Evolutionary conservation across 2,329 filamentous ascomycete genomes (phyloP).

Genomic region (Rutstroemia sydowiana): DNA sequence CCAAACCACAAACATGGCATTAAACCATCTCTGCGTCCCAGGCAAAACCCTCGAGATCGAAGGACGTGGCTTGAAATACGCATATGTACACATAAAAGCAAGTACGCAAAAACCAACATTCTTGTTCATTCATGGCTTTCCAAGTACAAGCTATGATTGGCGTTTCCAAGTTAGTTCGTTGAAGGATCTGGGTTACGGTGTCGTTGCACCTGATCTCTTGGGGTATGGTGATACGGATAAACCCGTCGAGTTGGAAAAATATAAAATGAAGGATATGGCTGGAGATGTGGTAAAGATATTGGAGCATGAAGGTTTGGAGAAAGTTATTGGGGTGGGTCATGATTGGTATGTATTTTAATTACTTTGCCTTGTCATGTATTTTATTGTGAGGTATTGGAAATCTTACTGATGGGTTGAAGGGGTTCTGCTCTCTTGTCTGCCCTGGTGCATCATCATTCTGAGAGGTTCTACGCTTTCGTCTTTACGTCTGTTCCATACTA

Average conservation of each 20-base stretch:
- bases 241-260: conserved; percentile 7
- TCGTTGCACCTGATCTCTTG: conserved; percentile 13
- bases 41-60: not conserved
- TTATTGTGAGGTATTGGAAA: conserved; percentile 4
- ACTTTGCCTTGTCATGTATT: not conserved
- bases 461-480: conserved; percentile 10
- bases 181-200: conserved; percentile 11
- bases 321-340: conserved; percentile 14
- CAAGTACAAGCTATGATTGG: conserved; percentile 13
- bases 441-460: conserved; percentile 11
- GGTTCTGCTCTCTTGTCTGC: conserved; percentile 13
- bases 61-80: conserved; percentile 5
- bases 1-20: not conserved
- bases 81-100: conserved; percentile 13
- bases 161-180: conserved; percentile 12
- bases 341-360: conserved; percentile 14
- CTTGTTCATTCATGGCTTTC: conserved; percentile 14
- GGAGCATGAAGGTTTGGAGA: conserved; percentile 4
- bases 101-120: conserved; percentile 3
- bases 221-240: conserved; percentile 13
- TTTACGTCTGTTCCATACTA: conserved; percentile 10
- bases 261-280: conserved; percentile 10
- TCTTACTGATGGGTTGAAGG: conserved; percentile 6
- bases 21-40: not conserved
- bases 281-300: conserved; percentile 10